Conservation (phyloP, 2,329 filamentous ascomycete genomes). For the Colletotrichum orchidophilum region DNA sequence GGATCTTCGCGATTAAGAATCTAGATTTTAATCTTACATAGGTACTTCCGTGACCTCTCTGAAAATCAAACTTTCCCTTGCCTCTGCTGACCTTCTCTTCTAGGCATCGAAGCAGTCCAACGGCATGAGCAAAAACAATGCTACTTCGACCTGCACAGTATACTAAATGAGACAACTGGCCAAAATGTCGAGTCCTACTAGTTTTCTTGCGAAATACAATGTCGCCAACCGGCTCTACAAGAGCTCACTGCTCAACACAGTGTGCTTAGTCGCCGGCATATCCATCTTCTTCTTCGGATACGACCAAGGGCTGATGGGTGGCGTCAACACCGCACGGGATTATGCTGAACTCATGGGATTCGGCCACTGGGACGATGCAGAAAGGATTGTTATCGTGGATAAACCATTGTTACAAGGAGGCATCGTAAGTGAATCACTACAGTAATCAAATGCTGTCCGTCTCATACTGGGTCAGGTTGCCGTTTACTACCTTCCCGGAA, state of each 20-base stretch:
- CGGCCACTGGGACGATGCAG: constrained; percentile 63
- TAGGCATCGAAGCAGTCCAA: neutral
- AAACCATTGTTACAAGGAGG: constrained; percentile 65
- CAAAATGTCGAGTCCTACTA: constrained; percentile 1
- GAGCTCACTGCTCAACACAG: constrained; percentile 63
- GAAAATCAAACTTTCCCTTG: no score
- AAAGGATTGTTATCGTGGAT: constrained; percentile 60
- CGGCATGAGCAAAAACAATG: neutral
- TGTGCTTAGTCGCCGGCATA: constrained; percentile 70
- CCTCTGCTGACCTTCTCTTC: neutral
- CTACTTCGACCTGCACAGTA: no score
- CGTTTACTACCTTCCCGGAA: constrained; percentile 61
- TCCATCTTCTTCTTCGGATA: constrained; percentile 76
- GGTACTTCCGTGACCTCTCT: neutral
- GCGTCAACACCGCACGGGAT: constrained; percentile 72
- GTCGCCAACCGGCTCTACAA: constrained; percentile 65
- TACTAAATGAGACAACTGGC: neutral
- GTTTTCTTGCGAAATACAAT: constrained; percentile 12
- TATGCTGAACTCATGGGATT: constrained; percentile 74
- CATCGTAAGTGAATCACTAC: constrained; percentile 61
- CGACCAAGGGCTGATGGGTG: constrained; percentile 67
- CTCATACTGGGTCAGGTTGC: constrained; percentile 28
- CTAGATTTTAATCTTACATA: neutral
- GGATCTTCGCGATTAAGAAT: neutral
- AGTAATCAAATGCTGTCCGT: constrained; percentile 47